These are phyloP conservation scores for Coccomyxa sp. DNA, from an alignment of 139 green algal species.

Conservation along the genomic window DNA sequence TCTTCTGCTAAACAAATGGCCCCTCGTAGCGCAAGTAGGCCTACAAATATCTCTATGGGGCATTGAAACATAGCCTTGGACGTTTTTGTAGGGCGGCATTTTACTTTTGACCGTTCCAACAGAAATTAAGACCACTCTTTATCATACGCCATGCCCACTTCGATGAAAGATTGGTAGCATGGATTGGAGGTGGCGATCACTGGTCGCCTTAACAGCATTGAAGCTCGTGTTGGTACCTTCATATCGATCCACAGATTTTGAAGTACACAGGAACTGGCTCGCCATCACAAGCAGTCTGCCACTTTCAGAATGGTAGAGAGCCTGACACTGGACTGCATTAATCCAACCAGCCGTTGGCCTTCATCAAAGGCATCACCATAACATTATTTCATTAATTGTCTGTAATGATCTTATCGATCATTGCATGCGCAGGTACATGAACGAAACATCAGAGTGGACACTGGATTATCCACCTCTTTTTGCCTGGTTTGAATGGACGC, in stretches of 20 bases:
- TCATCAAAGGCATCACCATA: background rate
- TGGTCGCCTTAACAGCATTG: constrained; percentile 26
- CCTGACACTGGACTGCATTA: too few species aligned
- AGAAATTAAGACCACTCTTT: too few species aligned
- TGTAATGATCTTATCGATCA: background rate
- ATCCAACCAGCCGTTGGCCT: background rate
- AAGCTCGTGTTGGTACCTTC: constrained; percentile 81
- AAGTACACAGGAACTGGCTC: constrained; percentile 96
- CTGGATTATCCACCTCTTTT: constrained; percentile 97
- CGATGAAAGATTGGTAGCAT: too few species aligned
- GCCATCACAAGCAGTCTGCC: constrained; percentile 83
- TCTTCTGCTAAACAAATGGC: too few species aligned
- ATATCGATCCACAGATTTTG: constrained; percentile 93
- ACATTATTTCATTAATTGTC: background rate
- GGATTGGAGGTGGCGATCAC: too few species aligned
- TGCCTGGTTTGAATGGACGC: constrained; percentile 84
- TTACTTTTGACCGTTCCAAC: too few species aligned
- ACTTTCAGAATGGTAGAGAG: constrained; percentile 56
- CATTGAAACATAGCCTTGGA: too few species aligned
- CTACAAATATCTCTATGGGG: too few species aligned
- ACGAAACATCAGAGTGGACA: constrained; percentile 88
- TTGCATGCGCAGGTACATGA: constrained; percentile 67
- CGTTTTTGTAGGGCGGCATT: too few species aligned
- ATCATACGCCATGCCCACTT: too few species aligned
- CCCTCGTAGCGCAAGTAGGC: too few species aligned